Evolutionary conservation across 192 early-diverging fungal species (phyloP), one percentile per base, ranked within the genome.

Genomic region (Borealophlyctis nickersoniae): DNA sequence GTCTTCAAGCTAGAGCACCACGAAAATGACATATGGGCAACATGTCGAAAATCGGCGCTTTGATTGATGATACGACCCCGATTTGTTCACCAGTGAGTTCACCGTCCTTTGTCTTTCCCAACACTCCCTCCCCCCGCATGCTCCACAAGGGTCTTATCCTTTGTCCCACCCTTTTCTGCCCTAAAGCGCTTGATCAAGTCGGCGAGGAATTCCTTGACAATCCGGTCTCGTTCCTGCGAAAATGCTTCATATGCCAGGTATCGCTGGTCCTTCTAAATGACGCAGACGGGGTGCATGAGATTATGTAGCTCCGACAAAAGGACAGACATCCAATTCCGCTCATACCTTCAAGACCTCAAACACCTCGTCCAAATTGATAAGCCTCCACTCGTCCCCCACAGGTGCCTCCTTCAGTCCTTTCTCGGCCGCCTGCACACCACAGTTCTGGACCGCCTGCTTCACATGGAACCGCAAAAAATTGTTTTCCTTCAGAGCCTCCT

Each of bases 401-500:
- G 52, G 63, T 26, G 79, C 58, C 57, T 77, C 77, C 54, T 49
- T 67, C 35, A 62, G 26, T 3, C 70, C 70, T 60, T 77, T 69
- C 11, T 78, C 77, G 1, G 73, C 49, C 14, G 73, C 70, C 22
- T 59, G 29, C 23, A 62, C 76, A 5, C 66, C 59, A n/a, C 32
- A 23, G 27, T 65, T 70, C 49, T 56, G 64, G 23, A 79, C 77
- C 26, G 77, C 75, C 58, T 70, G 69, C 33, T 76, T 66, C 34
- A 81, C 70, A 14, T 82, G 73, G 70, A 83, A 84, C 60, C 70
- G 64, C 2, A 85, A 39, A 67, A 85, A 85, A 24, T 74, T 67
- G 63, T 84, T 85, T 62, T 84, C 81, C 51, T 45, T 35, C 33
- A 84, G 57, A 16, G 72, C 63, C 34, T 78, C 66, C 49, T 61